Percentiles rank a stretch among this genome's conserved stretches.
Conservation (phyloP, 2,329 filamentous ascomycete species). For the Lasiodiplodia theobromae region DNA sequence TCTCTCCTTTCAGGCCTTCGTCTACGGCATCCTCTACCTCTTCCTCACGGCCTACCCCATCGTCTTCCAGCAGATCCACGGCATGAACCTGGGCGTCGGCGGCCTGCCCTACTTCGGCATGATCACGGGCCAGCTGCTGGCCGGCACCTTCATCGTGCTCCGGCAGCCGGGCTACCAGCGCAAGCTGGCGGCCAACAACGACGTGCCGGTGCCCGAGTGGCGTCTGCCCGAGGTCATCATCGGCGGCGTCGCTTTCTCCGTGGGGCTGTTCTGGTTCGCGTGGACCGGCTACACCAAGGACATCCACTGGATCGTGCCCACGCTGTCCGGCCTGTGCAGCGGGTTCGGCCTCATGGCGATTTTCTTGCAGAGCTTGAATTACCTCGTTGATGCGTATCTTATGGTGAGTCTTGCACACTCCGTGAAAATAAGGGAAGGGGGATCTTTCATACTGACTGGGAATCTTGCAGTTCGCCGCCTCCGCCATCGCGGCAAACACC, state of each 20-base stretch:
- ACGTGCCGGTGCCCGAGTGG: slow-evolving; percentile 65
- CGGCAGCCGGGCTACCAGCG: slow-evolving; percentile 70
- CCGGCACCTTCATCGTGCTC: slow-evolving; percentile 68
- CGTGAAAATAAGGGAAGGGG: too few species aligned
- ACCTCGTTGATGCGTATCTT: slow-evolving; percentile 66
- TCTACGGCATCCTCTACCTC: slow-evolving; percentile 77
- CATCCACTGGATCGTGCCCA: slow-evolving; percentile 52
- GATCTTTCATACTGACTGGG: slow-evolving; percentile 34
- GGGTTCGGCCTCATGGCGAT: slow-evolving; percentile 66
- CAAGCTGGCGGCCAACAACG: slow-evolving; percentile 53
- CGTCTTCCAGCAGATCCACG: slow-evolving; percentile 76
- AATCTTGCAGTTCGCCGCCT: slow-evolving; percentile 56
- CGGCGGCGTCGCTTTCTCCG: slow-evolving; percentile 56
- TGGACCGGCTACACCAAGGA: slow-evolving; percentile 52
- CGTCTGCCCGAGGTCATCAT: slow-evolving; percentile 61
- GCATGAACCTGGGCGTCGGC: slow-evolving; percentile 71
- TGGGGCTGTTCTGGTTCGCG: slow-evolving; percentile 52
- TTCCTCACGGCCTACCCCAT: slow-evolving; percentile 86
- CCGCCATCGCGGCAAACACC: slow-evolving; percentile 63
- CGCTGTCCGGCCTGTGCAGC: slow-evolving; percentile 58
- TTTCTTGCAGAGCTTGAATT: slow-evolving; percentile 65
- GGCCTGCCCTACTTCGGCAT: slow-evolving; percentile 88
- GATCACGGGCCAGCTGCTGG: slow-evolving; percentile 74
- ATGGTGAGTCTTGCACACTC: slow-evolving; percentile 42
- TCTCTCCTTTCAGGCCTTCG: slow-evolving; percentile 59